phyloP scores from a whole-genome alignment of 306 rosid species.

The Fragaria vesca region DNA sequence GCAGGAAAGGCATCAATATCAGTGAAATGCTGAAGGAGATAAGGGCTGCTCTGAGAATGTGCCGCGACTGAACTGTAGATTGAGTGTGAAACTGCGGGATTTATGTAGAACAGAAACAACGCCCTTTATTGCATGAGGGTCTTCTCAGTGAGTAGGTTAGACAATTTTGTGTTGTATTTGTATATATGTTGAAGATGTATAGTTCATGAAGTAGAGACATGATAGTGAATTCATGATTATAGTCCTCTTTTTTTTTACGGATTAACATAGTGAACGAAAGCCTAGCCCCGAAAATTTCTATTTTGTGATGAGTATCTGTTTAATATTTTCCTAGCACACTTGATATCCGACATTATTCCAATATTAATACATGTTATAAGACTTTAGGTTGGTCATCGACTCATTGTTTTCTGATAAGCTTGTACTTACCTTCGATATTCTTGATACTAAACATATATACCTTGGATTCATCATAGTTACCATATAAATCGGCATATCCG shows the following conservation, averaged over 20 bases:
- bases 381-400: too few relatives aligned
- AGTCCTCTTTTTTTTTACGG: not conserved
- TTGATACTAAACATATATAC: too few relatives aligned
- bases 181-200: not conserved
- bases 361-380: too few relatives aligned
- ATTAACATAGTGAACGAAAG: not conserved
- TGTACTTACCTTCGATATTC: too few relatives aligned
- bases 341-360: too few relatives aligned
- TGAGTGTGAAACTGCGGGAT: slow-evolving; percentile 26
- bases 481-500: too few relatives aligned
- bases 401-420: too few relatives aligned
- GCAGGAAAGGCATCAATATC: slow-evolving; percentile 70
- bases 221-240: not conserved
- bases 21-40: slow-evolving; percentile 77
- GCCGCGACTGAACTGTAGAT: slow-evolving; percentile 41
- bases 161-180: not conserved
- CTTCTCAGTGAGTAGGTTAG: slow-evolving; percentile 1
- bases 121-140: not conserved
- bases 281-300: not conserved
- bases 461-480: too few relatives aligned
- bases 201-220: not conserved
- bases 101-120: not conserved
- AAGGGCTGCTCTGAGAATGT: slow-evolving; percentile 68
- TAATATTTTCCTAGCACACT: not conserved
- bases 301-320: not conserved